A percentile compares a stretch with the other conserved stretches of the same genome.
Conservation (phyloP, 495 filamentous ascomycete genomes). For the Lasiosphaeriaceae sp. region DNA sequence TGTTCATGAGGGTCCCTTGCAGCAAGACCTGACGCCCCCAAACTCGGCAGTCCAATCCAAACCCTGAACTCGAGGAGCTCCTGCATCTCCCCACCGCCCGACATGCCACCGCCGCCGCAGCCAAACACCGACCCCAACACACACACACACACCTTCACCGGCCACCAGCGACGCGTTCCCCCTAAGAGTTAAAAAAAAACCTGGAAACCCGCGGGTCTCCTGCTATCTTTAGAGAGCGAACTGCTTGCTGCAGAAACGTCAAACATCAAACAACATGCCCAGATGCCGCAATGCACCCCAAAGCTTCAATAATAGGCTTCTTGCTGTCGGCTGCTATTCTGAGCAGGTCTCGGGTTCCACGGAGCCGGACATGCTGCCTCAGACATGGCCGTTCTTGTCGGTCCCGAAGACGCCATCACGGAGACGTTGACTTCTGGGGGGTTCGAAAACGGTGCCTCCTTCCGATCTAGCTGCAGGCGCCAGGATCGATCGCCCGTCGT, state of each 20-base stretch:
- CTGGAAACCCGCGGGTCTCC: background rate
- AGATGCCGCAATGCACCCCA: background rate
- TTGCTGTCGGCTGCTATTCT: conserved; percentile 11
- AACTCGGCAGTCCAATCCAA: background rate
- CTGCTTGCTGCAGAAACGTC: no score
- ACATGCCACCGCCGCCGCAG: background rate
- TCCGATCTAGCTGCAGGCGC: background rate
- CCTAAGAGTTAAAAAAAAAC: background rate
- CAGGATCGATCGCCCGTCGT: background rate
- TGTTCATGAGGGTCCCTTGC: background rate
- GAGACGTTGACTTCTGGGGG: background rate
- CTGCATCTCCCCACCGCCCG: background rate
- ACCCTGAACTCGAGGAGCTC: background rate
- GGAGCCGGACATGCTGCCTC: conserved; percentile 4
- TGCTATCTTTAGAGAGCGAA: background rate
- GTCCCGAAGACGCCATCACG: conserved; percentile 11
- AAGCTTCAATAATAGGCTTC: background rate
- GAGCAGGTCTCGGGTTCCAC: conserved; percentile 16
- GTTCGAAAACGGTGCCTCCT: background rate
- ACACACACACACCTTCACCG: background rate
- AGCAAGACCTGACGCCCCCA: background rate
- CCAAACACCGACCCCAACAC: background rate
- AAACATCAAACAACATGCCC: no score
- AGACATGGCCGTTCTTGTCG: conserved; percentile 11
- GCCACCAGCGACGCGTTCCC: no score